phyloP scores from a whole-genome alignment of 805 yeast species.

The Teunomyces barrocoloradensis region DNA sequence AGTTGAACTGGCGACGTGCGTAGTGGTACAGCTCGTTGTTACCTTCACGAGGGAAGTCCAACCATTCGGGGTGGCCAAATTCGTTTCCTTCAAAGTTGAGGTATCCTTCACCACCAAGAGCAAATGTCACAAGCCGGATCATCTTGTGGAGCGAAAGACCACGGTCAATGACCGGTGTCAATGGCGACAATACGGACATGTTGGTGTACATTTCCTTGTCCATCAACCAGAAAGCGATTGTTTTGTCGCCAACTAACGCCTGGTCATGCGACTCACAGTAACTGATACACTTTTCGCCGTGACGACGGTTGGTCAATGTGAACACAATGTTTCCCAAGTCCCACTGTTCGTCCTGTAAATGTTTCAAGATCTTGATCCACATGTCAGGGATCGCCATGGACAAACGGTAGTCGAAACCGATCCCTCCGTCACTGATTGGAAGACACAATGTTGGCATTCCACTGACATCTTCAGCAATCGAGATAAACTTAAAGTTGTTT shows the following conservation, averaged over 20 bases:
- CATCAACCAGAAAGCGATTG: slow-evolving; percentile 97
- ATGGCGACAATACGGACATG: slow-evolving; percentile 75
- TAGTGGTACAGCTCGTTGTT: slow-evolving; percentile 87
- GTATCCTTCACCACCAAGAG: slow-evolving; percentile 96
- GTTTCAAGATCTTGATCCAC: slow-evolving; percentile 96
- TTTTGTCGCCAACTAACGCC: slow-evolving; percentile 95
- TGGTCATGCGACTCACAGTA: slow-evolving; percentile 97
- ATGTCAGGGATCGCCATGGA: slow-evolving; percentile 98
- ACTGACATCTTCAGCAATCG: slow-evolving; percentile 95
- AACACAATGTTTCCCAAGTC: slow-evolving; percentile 75
- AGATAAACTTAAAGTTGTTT: slow-evolving; percentile 46
- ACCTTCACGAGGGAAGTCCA: slow-evolving; percentile 92
- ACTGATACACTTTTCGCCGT: slow-evolving; percentile 83
- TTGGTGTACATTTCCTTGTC: slow-evolving; percentile 97
- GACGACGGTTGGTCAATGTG: slow-evolving; percentile 84
- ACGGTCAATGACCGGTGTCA: slow-evolving; percentile 79
- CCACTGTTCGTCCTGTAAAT: slow-evolving; percentile 85
- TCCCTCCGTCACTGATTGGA: slow-evolving; percentile 73
- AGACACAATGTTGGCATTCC: slow-evolving; percentile 96
- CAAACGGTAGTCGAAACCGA: slow-evolving; percentile 88
- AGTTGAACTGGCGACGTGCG: slow-evolving; percentile 92
- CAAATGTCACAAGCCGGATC: slow-evolving; percentile 82
- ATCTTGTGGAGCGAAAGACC: slow-evolving; percentile 89
- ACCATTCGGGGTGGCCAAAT: slow-evolving; percentile 99
- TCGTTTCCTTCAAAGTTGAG: slow-evolving; percentile 96